Base-by-base conservation (phyloP, 2,329 filamentous ascomycete genomes). In the Diaporthe amygdali region DNA sequence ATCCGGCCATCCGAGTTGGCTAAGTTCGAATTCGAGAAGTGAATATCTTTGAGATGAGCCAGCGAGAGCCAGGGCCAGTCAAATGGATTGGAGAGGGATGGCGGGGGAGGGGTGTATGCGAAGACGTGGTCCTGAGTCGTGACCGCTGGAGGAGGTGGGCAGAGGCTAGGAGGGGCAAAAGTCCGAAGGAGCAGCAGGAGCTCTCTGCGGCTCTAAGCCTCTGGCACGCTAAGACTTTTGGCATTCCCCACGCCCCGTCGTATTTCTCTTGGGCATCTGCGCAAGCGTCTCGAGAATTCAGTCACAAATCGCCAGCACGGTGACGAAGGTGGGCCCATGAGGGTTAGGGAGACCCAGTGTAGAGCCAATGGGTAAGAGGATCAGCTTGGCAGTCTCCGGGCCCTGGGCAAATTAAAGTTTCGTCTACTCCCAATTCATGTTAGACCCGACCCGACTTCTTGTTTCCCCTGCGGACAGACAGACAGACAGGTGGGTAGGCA, bases 391-490 rank as follows among this genome's bases (percentile, higher is more conserved):
- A 64, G 56, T 59, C 54, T 32, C 63, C 52, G 30, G 52, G 59
- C 59, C 59, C 59, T 64, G 59, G 59, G 44, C 44, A 61, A 61
- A n/a, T 66, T 73, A 71, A 71, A 59, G 59, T 66, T 73, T 71
- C 44, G 63, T 15, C 64, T 67, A 68, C 47, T 51, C 55, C 56
- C 51, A 61, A 69, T 66, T 44, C 25, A 41, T 67, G 27, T 34
- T 71, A 66, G 69, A 46, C 55, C 49, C 34, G 68, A 66, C 51
- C 61, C 32, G 55, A 55, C 27, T 69, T 54, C 66, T 54, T 69
- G 70, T 55, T 55, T 67, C 44, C 59, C 56, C 47, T 70, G 55
- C 59, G 64, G 64, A 37, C 32, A 51, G n/a, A n/a, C n/a, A n/a
- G n/a, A n/a, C n/a, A n/a, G n/a, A n/a, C n/a, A n/a, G n/a, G n/a